These are phyloP conservation scores for Laguncularia racemosa DNA, from an alignment of 345 rosid species.

Conservation along the genomic window DNA sequence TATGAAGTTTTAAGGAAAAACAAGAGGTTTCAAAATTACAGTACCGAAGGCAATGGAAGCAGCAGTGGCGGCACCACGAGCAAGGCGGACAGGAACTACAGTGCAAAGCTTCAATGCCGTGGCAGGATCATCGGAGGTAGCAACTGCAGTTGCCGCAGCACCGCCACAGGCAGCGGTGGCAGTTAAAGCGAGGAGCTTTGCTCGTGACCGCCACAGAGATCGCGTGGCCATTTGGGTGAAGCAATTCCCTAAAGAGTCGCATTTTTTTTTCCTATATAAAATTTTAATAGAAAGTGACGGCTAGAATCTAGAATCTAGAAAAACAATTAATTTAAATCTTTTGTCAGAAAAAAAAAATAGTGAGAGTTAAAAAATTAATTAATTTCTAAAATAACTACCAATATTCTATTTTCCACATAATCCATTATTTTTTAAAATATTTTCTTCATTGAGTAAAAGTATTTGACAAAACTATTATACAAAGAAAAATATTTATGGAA, in stretches of 20 bases:
- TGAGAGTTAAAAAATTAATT: no score
- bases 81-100: slow-evolving; percentile 61
- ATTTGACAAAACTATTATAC: no score
- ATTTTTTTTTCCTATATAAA: no score
- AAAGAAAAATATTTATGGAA: no score
- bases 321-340: background rate
- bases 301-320: no score
- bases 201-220: slow-evolving; percentile 54
- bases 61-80: slow-evolving; percentile 64
- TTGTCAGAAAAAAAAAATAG: no score
- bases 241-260: background rate
- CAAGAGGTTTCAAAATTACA: background rate
- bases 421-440: no score
- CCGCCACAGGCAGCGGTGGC: slow-evolving; percentile 58
- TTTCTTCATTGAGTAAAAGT: no score
- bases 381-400: no score
- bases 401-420: no score
- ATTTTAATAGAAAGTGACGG: no score
- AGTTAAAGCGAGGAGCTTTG: slow-evolving; percentile 40
- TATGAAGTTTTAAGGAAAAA: background rate
- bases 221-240: slow-evolving; percentile 47
- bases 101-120: slow-evolving; percentile 70
- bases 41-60: slow-evolving; percentile 85
- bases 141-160: slow-evolving; percentile 47
- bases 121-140: slow-evolving; percentile 71